Evolutionary conservation across 805 yeast genomes (phyloP).

Genomic region (Metschnikowia henanensis): DNA sequence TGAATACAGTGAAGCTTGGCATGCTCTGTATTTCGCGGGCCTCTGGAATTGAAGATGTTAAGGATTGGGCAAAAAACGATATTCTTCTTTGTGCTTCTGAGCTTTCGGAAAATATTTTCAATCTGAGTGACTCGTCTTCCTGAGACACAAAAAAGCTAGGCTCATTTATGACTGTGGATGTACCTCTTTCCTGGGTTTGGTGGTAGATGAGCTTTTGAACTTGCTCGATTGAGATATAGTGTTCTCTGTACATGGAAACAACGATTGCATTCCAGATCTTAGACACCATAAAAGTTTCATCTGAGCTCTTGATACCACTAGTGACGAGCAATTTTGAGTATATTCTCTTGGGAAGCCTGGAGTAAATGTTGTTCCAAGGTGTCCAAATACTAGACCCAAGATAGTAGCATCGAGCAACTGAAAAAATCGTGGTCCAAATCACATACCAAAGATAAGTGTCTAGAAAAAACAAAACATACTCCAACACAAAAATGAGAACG

Average conservation of each 20-base stretch:
- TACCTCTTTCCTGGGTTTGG: conserved; percentile 44
- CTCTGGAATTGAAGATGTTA: conserved; percentile 83
- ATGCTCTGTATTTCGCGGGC: conserved; percentile 36
- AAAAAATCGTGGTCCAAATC: conserved; percentile 72
- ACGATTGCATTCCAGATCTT: conserved; percentile 86
- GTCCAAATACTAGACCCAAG: conserved; percentile 84
- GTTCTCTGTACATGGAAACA: conserved; percentile 80
- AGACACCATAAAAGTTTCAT: conserved; percentile 39
- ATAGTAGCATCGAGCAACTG: conserved; percentile 68
- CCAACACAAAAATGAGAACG: conserved; percentile 54
- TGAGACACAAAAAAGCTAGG: conserved; percentile 81
- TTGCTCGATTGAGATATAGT: conserved; percentile 70
- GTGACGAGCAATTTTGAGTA: conserved; percentile 57
- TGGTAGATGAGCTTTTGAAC: conserved; percentile 65
- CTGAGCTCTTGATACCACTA: conserved; percentile 36
- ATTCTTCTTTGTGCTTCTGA: conserved; percentile 83
- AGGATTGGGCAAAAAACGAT: conserved; percentile 86
- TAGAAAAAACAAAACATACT: conserved; percentile 66
- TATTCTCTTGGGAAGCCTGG: conserved; percentile 74
- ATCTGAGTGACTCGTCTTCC: conserved; percentile 69
- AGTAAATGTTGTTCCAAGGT: conserved; percentile 83
- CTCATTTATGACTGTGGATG: conserved; percentile 32
- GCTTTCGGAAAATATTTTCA: conserved; percentile 55
- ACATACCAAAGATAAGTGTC: conserved; percentile 89
- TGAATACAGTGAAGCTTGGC: conserved; percentile 53